Evolutionary conservation across 2,329 filamentous ascomycete species (phyloP).

Genomic region (Chaetomiaceae sp.): DNA sequence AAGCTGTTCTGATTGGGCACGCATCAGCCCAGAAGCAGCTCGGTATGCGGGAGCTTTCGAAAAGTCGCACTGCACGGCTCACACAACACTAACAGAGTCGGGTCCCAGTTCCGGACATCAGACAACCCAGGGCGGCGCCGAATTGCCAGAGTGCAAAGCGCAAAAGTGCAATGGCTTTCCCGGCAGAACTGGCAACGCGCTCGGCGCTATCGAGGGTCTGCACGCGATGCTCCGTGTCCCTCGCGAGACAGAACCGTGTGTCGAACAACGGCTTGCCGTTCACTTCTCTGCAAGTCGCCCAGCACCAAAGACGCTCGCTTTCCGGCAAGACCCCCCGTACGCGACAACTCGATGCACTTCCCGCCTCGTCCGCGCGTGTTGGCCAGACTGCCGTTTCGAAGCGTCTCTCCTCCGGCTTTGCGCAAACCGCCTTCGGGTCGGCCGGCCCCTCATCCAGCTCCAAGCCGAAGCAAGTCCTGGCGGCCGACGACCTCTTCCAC

Average conservation of each 20-base stretch:
- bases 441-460: constrained; percentile 18
- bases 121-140: not conserved
- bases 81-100: too few species aligned
- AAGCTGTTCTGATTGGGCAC: constrained; percentile 14
- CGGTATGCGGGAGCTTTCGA: constrained; percentile 3
- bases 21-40: constrained; percentile 6
- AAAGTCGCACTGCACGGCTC: constrained; percentile 3
- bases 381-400: constrained; percentile 3
- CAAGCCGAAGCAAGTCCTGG: constrained; percentile 40
- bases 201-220: constrained; percentile 38
- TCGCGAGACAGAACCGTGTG: constrained; percentile 23
- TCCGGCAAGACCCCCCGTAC: constrained; percentile 10
- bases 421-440: constrained; percentile 18
- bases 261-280: constrained; percentile 30
- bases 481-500: constrained; percentile 84
- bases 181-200: constrained; percentile 36
- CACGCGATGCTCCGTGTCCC: constrained; percentile 36
- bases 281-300: constrained; percentile 8
- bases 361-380: not conserved
- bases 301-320: constrained; percentile 20
- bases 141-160: too few species aligned
- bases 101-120: too few species aligned
- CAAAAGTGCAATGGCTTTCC: constrained; percentile 24
- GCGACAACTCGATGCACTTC: not conserved
- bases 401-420: constrained; percentile 19